These are phyloP conservation scores for Xerocomus nothofagi DNA, from an alignment of 1,284 basidiomycete species.

Conservation along the genomic window DNA sequence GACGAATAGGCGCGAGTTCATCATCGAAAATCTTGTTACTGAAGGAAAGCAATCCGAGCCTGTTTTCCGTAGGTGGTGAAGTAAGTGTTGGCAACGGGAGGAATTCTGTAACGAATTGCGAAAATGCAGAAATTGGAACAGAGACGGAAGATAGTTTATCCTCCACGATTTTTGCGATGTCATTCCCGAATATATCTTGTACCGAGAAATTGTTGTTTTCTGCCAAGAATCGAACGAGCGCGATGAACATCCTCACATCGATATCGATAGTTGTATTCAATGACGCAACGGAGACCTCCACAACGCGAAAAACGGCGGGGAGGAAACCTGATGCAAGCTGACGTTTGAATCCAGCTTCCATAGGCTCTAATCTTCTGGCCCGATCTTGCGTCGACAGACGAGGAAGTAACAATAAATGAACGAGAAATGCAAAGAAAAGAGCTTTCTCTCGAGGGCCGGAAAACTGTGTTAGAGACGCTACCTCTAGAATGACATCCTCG, in stretches of 20 bases:
- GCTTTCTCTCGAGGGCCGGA: conserved; percentile 13
- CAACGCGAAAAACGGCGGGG: conserved; percentile 34
- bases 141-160: conserved; percentile 29
- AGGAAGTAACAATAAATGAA: conserved; percentile 46
- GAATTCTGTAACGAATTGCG: conserved; percentile 22
- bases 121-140: conserved; percentile 28
- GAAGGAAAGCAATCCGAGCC: conserved; percentile 49
- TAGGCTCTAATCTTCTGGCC: conserved; percentile 34
- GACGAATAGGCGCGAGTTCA: conserved; percentile 42
- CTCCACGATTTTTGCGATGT: conserved; percentile 25
- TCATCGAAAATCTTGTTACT: conserved; percentile 50
- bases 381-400: conserved; percentile 45
- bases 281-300: conserved; percentile 30
- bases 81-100: conserved; percentile 4
- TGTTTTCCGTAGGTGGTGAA: conserved; percentile 7
- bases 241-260: conserved; percentile 53
- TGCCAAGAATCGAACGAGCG: conserved; percentile 40
- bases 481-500: conserved; percentile 9
- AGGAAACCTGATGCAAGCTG: conserved; percentile 41
- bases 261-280: conserved; percentile 38
- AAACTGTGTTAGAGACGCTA: conserved; percentile 9
- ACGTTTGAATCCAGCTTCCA: conserved; percentile 33
- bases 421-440: conserved; percentile 39
- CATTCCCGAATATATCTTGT: conserved; percentile 35
- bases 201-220: conserved; percentile 24